Percentiles rank a stretch among this genome's conserved stretches.
phyloP scores from a whole-genome alignment of 148 eudicot genomes.

The Linanthus parryae region DNA sequence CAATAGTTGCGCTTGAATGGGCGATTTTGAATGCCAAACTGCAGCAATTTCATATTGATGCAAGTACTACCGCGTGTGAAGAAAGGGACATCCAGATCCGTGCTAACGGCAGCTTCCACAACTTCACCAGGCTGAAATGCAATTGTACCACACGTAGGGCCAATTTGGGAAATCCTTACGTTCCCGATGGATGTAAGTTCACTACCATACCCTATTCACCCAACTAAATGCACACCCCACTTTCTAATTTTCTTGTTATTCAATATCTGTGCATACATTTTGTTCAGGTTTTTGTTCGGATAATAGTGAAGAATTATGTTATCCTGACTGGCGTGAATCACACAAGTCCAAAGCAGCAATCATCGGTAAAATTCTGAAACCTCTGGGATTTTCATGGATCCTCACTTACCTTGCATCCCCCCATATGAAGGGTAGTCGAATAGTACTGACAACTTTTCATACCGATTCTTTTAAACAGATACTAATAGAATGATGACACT shows the following conservation, averaged over 20 bases:
- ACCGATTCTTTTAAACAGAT: no score
- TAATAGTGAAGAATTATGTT: no score
- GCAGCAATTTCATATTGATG: neutral
- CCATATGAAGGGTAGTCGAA: no score
- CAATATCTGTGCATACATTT: no score
- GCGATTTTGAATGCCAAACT: neutral
- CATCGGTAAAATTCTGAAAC: conserved; percentile 2
- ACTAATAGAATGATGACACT: no score
- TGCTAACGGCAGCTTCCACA: neutral
- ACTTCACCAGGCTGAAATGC: neutral
- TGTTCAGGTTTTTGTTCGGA: no score
- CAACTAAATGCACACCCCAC: no score
- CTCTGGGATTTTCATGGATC: no score
- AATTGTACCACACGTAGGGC: neutral
- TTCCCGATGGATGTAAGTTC: conserved; percentile 2
- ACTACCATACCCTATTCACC: no score
- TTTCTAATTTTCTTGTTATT: no score
- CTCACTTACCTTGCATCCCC: no score
- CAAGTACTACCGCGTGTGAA: neutral
- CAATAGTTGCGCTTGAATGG: neutral
- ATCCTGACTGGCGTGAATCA: neutral
- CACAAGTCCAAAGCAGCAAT: neutral
- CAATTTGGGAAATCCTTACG: conserved; percentile 4
- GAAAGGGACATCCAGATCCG: neutral
- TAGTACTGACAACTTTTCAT: no score